A percentile compares a stretch with the other conserved stretches of the same genome.
Evolutionary conservation across 805 yeast genomes (phyloP).

Genomic region (Grigorovia yakushimaensis): DNA sequence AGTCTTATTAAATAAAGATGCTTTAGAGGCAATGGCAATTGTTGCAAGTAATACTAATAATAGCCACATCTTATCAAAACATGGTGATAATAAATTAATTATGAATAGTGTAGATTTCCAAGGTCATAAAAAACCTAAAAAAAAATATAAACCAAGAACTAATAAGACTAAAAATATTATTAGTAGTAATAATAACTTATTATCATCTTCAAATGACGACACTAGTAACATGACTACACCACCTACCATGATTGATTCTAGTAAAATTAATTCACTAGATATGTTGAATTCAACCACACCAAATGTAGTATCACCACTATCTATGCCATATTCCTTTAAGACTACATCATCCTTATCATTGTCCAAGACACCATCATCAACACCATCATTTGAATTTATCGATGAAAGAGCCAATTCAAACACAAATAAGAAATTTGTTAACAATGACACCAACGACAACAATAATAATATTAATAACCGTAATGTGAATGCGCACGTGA

Average conservation of each 20-base stretch:
- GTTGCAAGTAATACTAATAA: slow-evolving; percentile 22
- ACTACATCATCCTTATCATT: background rate
- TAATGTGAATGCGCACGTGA: too few relatives aligned
- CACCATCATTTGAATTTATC: slow-evolving; percentile 2
- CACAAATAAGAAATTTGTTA: background rate
- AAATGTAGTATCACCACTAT: slow-evolving; percentile 1
- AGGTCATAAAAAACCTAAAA: slow-evolving; percentile 14
- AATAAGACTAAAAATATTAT: slow-evolving; percentile 14
- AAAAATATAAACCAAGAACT: slow-evolving; percentile 12
- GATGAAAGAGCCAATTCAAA: background rate
- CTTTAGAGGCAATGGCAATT: slow-evolving; percentile 28
- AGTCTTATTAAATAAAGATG: slow-evolving; percentile 26
- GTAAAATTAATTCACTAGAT: background rate
- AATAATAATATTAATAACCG: background rate
- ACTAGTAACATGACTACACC: slow-evolving; percentile 10
- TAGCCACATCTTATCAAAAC: slow-evolving; percentile 17
- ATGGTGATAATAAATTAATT: slow-evolving; percentile 21
- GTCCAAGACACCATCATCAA: background rate
- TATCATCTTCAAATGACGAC: slow-evolving; percentile 13
- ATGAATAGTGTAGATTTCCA: slow-evolving; percentile 21
- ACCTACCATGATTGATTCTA: slow-evolving; percentile 3
- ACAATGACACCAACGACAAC: background rate
- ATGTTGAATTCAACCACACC: background rate
- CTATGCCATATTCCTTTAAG: background rate
- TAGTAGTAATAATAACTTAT: slow-evolving; percentile 18